These are phyloP conservation scores for Pseudogymnoascus pannorum DNA, from an alignment of 2,329 filamentous ascomycete species.

Conservation along the genomic window DNA sequence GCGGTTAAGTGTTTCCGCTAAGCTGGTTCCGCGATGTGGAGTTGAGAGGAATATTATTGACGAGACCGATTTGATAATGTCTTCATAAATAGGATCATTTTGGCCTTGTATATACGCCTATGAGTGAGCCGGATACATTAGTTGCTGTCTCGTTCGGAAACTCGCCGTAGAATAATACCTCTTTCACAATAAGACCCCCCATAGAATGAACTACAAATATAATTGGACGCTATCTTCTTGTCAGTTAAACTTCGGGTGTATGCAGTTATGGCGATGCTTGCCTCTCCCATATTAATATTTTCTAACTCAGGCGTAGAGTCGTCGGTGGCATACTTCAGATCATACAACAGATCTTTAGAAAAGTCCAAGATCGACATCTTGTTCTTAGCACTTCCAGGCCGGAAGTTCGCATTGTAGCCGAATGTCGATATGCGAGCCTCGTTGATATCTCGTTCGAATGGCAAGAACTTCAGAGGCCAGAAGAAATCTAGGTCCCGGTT, in stretches of 20 bases:
- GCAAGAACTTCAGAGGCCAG: conserved; percentile 33
- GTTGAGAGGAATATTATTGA: conserved; percentile 36
- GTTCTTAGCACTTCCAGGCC: not conserved
- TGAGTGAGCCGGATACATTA: not conserved
- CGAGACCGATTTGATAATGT: conserved; percentile 26
- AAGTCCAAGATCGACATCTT: conserved; percentile 22
- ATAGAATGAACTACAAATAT: conserved; percentile 39
- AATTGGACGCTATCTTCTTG: conserved; percentile 24
- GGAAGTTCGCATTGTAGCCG: conserved; percentile 25
- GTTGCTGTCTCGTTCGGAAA: not conserved
- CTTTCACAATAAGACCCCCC: conserved; percentile 34
- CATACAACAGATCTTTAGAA: conserved; percentile 24
- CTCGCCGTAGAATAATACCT: conserved; percentile 11
- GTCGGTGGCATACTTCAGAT: conserved; percentile 19
- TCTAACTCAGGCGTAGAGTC: not conserved
- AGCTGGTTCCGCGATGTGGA: conserved; percentile 35
- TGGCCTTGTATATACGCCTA: conserved; percentile 16
- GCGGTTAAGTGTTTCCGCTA: conserved; percentile 30
- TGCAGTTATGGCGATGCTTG: not conserved
- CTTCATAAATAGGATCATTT: conserved; percentile 24
- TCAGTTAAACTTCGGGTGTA: not conserved
- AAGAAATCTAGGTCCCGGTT: conserved; percentile 24
- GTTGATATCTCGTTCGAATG: conserved; percentile 26
- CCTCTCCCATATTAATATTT: conserved; percentile 12
- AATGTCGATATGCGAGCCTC: conserved; percentile 30